Conservation (phyloP, 1,139 yeast genomes). For the Petasospora rhodanensis region DNA sequence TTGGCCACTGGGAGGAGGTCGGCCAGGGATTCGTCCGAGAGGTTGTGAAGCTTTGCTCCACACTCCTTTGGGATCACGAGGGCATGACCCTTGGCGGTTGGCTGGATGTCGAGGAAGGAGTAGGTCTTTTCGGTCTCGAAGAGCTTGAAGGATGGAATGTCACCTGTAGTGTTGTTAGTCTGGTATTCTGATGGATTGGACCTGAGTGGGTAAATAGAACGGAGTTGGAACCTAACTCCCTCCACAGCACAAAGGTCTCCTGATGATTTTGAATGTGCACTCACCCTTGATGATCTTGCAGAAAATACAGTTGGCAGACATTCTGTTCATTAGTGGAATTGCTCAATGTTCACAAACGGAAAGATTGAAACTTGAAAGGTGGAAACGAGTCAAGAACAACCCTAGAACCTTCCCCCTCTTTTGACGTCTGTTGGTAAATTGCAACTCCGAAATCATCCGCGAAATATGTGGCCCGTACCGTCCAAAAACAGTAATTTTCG, state of each 20-base stretch:
- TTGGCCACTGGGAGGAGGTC: conserved; percentile 87
- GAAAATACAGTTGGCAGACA: conserved; percentile 66
- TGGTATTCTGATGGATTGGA: neutral
- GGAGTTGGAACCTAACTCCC: neutral
- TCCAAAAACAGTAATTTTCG: no score
- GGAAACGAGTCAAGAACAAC: no score
- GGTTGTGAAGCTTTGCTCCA: conserved; percentile 85
- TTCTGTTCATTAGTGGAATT: conserved; percentile 18
- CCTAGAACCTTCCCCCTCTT: no score
- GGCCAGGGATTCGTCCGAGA: conserved; percentile 84
- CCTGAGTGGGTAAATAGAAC: no score
- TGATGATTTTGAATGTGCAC: no score
- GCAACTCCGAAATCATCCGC: no score
- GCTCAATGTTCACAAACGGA: no score
- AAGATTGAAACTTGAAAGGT: no score
- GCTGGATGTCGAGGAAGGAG: conserved; percentile 90
- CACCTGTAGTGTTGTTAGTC: conserved; percentile 40
- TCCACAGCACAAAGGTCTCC: neutral
- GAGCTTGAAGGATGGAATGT: conserved; percentile 86
- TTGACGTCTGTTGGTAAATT: no score
- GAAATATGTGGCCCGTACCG: no score
- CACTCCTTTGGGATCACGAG: conserved; percentile 87
- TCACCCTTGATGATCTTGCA: conserved; percentile 84
- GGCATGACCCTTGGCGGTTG: conserved; percentile 84
- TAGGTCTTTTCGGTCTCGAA: conserved; percentile 75